phyloP scores from a whole-genome alignment of 768 basidiomycete genomes.

The Candolleomyces aberdarensis region DNA sequence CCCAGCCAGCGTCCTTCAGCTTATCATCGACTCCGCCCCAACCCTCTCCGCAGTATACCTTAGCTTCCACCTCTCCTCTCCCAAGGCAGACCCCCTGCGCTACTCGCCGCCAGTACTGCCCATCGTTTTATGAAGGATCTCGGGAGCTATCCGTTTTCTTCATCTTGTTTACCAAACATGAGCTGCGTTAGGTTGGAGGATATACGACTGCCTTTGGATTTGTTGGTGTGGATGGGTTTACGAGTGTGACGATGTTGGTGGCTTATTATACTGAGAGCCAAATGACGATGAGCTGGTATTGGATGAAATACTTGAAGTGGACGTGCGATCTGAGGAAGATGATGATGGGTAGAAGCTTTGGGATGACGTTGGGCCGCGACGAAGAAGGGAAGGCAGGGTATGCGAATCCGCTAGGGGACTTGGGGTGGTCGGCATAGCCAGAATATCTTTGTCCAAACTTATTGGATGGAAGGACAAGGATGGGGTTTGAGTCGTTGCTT shows the following conservation, averaged over 20 bases:
- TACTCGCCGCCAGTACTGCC: too few relatives aligned
- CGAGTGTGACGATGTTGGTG: background rate
- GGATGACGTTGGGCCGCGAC: conserved; percentile 47
- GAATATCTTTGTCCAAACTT: background rate
- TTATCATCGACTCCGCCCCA: conserved; percentile 94
- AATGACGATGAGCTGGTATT: conserved; percentile 23
- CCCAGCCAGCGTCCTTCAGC: too few relatives aligned
- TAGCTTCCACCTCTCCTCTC: too few relatives aligned
- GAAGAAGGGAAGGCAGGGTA: conserved; percentile 17
- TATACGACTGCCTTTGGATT: conserved; percentile 44
- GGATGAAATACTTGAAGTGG: conserved; percentile 20
- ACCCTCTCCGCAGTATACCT: too few relatives aligned
- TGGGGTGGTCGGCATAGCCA: background rate
- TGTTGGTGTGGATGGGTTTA: background rate
- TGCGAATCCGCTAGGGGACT: background rate
- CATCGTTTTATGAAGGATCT: conserved; percentile 27
- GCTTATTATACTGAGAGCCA: background rate
- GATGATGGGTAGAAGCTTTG: conserved; percentile 28
- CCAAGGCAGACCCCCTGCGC: too few relatives aligned
- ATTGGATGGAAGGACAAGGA: background rate
- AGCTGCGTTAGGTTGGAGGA: conserved; percentile 64
- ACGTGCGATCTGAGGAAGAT: conserved; percentile 20
- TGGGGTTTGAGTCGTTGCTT: background rate
- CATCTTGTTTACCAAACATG: conserved; percentile 65
- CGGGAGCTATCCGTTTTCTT: conserved; percentile 56